These are phyloP conservation scores for Excoecaria cochinchinensis DNA, from an alignment of 345 rosid species.

Conservation along the genomic window DNA sequence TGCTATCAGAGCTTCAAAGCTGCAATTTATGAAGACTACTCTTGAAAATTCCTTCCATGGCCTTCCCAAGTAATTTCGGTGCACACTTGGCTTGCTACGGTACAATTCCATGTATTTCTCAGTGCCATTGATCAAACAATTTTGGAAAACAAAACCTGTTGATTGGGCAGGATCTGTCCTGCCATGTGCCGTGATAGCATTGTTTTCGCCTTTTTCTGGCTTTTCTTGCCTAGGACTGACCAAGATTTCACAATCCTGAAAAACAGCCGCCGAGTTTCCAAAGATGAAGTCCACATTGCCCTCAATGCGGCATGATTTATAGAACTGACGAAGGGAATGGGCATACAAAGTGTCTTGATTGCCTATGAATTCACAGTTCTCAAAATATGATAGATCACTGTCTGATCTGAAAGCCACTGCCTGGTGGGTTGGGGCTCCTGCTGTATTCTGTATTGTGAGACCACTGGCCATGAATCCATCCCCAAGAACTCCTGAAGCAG, in stretches of 20 bases:
- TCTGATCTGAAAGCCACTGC: constrained; percentile 94
- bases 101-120: constrained; percentile 67
- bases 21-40: constrained; percentile 61
- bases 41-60: constrained; percentile 97
- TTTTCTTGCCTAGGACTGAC: constrained; percentile 61
- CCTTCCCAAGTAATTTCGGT: constrained; percentile 71
- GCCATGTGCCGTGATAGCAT: constrained; percentile 84
- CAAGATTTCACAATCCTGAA: constrained; percentile 63
- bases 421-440: constrained; percentile 81
- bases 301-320: constrained; percentile 70
- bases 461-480: constrained; percentile 97
- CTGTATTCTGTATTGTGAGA: constrained; percentile 75
- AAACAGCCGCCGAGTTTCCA: constrained; percentile 77
- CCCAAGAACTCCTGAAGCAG: constrained; percentile 64
- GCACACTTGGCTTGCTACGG: constrained; percentile 56
- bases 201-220: constrained; percentile 76
- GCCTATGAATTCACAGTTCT: constrained; percentile 86
- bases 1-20: constrained; percentile 51
- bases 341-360: constrained; percentile 91
- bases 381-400: constrained; percentile 67
- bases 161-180: constrained; percentile 79
- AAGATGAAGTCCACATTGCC: constrained; percentile 96
- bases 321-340: constrained; percentile 82
- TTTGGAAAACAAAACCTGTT: constrained; percentile 67
- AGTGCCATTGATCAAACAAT: constrained; percentile 75